Percentiles rank a stretch among this genome's conserved stretches.
Evolutionary conservation across 768 basidiomycete species (phyloP).

Genomic region (Wakefieldia striispora): DNA sequence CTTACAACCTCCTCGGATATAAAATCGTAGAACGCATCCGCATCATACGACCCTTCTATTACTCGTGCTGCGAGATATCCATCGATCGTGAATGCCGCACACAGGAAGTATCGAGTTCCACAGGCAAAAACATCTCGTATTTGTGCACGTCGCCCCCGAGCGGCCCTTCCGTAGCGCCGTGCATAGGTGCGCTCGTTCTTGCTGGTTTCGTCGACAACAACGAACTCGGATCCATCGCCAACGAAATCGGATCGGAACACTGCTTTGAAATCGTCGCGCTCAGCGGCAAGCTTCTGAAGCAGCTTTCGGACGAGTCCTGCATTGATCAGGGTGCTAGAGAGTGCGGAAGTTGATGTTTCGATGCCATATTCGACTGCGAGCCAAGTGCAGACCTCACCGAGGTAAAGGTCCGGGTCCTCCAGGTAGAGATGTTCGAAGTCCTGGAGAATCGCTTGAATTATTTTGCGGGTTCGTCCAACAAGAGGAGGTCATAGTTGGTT

Average conservation of each 20-base stretch:
- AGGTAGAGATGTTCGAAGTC: constrained; percentile 21
- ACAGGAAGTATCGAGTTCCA: constrained; percentile 32
- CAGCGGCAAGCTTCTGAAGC: constrained; percentile 2
- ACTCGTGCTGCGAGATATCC: constrained; percentile 4
- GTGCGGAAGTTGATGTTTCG: constrained; percentile 11
- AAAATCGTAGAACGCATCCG: constrained; percentile 35
- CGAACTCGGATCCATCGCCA: too few species aligned
- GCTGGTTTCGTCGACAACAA: constrained; percentile 10
- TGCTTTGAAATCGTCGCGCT: background rate
- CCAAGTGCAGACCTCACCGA: constrained; percentile 3
- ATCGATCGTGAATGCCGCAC: constrained; percentile 32
- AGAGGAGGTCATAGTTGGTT: constrained; percentile 18
- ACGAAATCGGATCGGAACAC: constrained; percentile 5
- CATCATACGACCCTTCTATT: constrained; percentile 35
- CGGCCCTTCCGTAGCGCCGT: constrained; percentile 27
- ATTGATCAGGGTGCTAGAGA: constrained; percentile 16
- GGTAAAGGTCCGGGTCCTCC: background rate
- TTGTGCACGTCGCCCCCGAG: constrained; percentile 18
- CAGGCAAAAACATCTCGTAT: constrained; percentile 24
- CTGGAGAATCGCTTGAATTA: constrained; percentile 17
- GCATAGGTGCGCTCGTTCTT: constrained; percentile 21
- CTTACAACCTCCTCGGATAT: constrained; percentile 15
- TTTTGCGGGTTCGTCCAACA: constrained; percentile 15
- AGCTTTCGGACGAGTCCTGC: constrained; percentile 1
- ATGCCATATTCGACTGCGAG: constrained; percentile 25